Conservation (phyloP, 164 flowering plant genomes). For the Kingdonia uniflora region DNA sequence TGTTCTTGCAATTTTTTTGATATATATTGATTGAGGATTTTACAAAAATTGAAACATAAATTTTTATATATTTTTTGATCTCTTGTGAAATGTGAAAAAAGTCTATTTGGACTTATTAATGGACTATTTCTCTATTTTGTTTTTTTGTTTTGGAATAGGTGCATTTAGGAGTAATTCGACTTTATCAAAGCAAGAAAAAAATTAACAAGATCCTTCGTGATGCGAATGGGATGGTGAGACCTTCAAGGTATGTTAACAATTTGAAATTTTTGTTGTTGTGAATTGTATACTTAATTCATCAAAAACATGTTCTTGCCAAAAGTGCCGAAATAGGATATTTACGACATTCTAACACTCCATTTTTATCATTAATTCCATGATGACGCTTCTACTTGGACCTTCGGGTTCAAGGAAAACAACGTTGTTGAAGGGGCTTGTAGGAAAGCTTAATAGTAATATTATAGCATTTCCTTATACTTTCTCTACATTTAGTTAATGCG, state of each 20-base stretch:
- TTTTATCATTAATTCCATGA: slow-evolving; percentile 9
- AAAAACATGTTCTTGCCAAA: too few relatives aligned
- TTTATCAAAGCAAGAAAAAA: slow-evolving; percentile 36
- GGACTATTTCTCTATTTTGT: too few relatives aligned
- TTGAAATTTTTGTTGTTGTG: too few relatives aligned
- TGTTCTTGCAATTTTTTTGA: too few relatives aligned
- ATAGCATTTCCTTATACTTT: slow-evolving; percentile 17
- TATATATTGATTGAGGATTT: too few relatives aligned
- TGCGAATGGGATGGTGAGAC: slow-evolving; percentile 43
- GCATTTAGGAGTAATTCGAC: slow-evolving; percentile 29
- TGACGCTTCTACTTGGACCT: slow-evolving; percentile 42
- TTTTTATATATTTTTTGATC: too few relatives aligned
- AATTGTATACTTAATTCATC: too few relatives aligned
- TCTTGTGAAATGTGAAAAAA: too few relatives aligned
- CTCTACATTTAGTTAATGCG: neutral
- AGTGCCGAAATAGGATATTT: too few relatives aligned
- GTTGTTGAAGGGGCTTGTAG: slow-evolving; percentile 38
- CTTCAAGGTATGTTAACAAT: slow-evolving; percentile 34
- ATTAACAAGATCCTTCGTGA: slow-evolving; percentile 39
- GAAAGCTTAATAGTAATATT: slow-evolving; percentile 26
- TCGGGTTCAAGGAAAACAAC: slow-evolving; percentile 46
- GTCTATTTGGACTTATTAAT: neutral
- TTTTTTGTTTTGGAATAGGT: slow-evolving; percentile 13
- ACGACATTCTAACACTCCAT: too few relatives aligned
- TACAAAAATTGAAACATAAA: too few relatives aligned